Evolutionary conservation across 371 early-diverging fungal genomes (phyloP).

Genomic region (Catenaria anguillulae): DNA sequence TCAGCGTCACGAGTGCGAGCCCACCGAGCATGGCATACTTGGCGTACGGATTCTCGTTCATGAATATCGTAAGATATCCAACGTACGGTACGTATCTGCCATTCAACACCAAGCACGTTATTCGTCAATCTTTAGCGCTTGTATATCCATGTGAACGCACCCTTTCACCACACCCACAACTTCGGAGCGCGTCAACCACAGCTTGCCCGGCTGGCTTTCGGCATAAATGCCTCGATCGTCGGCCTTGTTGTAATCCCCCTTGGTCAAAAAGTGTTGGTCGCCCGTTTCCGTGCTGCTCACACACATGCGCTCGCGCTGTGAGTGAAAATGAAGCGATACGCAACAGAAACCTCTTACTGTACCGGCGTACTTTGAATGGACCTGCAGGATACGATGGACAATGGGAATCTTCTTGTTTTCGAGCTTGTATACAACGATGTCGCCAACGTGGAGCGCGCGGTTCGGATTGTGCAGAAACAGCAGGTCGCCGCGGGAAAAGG

Average conservation of each 20-base stretch:
- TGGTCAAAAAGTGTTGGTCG: slow-evolving; percentile 79
- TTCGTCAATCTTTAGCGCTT: too few relatives aligned
- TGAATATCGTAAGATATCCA: slow-evolving; percentile 90
- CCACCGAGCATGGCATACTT: slow-evolving; percentile 64
- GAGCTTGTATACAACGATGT: slow-evolving; percentile 93
- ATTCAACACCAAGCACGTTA: too few relatives aligned
- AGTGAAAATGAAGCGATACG: too few relatives aligned
- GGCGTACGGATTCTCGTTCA: slow-evolving; percentile 87
- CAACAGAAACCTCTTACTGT: too few relatives aligned
- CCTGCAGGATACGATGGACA: slow-evolving; percentile 90
- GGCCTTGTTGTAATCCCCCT: slow-evolving; percentile 91
- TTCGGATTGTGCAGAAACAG: slow-evolving; percentile 64
- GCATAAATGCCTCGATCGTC: slow-evolving; percentile 88
- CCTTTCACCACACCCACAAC: slow-evolving; percentile 81
- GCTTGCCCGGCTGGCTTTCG: slow-evolving; percentile 46
- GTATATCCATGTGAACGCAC: slow-evolving; percentile 16
- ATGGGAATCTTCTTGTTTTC: slow-evolving; percentile 88
- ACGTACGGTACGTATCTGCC: slow-evolving; percentile 72
- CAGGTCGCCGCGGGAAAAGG: slow-evolving; percentile 95
- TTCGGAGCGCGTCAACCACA: slow-evolving; percentile 77
- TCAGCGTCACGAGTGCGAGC: slow-evolving; percentile 53
- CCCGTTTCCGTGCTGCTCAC: too few relatives aligned
- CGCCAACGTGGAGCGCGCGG: slow-evolving; percentile 68
- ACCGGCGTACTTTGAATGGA: too few relatives aligned
- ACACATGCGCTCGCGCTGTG: slow-evolving; percentile 60